A percentile compares a stretch with the other conserved stretches of the same genome.
Conservation (phyloP, 2,329 filamentous ascomycete species). For the Chaetomium globosum region DNA sequence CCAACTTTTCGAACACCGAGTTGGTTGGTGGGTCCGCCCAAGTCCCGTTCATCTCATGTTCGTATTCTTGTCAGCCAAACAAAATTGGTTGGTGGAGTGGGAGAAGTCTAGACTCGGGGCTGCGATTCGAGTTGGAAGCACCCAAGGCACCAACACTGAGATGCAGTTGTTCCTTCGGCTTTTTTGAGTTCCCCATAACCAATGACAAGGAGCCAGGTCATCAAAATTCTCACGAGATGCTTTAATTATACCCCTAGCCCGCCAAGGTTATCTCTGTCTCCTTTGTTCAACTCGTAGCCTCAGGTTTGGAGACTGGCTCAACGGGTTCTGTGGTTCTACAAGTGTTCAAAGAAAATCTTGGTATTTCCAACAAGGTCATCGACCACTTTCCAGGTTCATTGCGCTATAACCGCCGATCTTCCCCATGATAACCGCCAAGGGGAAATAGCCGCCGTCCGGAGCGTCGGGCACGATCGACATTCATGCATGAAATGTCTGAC, state of each 20-base stretch:
- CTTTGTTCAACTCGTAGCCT: neutral
- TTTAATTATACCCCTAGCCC: neutral
- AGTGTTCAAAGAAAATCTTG: neutral
- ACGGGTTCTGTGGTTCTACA: neutral
- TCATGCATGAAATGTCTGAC: neutral
- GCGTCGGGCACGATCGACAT: neutral
- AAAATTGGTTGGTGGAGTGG: neutral
- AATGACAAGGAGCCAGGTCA: neutral
- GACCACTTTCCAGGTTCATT: neutral
- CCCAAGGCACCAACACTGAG: neutral
- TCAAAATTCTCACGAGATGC: neutral
- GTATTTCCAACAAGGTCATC: neutral
- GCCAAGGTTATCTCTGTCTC: neutral
- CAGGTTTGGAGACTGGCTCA: neutral
- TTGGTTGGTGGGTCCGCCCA: neutral
- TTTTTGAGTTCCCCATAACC: neutral
- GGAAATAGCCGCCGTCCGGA: neutral
- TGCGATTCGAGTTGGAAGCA: neutral
- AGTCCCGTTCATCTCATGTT: neutral
- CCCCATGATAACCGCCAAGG: neutral
- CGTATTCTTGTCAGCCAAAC: neutral
- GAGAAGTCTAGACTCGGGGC: neutral
- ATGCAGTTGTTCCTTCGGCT: neutral
- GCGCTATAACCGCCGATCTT: neutral
- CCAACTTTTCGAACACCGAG: neutral